phyloP scores from a whole-genome alignment of 2,329 filamentous ascomycete genomes.

The Cladosporium sp. region DNA sequence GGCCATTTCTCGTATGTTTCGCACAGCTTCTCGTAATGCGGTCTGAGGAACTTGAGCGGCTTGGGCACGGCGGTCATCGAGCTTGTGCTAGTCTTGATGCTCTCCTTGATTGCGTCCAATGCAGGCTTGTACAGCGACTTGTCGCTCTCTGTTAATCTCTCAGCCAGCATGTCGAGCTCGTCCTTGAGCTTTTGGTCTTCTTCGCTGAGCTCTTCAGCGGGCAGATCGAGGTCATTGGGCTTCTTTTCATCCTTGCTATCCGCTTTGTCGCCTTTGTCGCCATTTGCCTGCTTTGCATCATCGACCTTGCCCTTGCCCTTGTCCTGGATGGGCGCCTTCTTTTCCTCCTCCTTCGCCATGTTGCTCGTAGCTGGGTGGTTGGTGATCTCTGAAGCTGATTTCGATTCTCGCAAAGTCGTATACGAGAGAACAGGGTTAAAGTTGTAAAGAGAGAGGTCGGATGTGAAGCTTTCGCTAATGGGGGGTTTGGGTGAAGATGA shows the following conservation, averaged over 20 bases:
- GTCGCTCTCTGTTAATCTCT: conserved; percentile 87
- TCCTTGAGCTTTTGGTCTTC: conserved; percentile 98
- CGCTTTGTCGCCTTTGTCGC: conserved; percentile 48
- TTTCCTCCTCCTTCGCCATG: conserved; percentile 90
- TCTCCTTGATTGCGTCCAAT: conserved; percentile 93
- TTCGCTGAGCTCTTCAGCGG: conserved; percentile 86
- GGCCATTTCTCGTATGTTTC: conserved; percentile 89
- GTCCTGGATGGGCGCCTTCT: conserved; percentile 65
- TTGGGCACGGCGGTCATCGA: conserved; percentile 99
- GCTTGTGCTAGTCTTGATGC: conserved; percentile 98
- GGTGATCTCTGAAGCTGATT: neutral
- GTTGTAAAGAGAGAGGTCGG: no score
- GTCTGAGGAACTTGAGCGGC: conserved; percentile 94
- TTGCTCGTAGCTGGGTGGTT: conserved; percentile 2
- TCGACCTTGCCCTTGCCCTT: conserved; percentile 93
- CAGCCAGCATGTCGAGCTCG: conserved; percentile 96
- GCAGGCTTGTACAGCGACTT: conserved; percentile 84
- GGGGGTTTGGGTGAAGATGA: neutral
- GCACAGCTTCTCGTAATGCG: conserved; percentile 87
- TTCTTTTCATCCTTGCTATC: conserved; percentile 63
- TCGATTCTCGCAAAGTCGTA: neutral
- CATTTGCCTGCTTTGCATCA: conserved; percentile 61
- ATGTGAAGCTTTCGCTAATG: no score
- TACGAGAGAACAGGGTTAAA: neutral
- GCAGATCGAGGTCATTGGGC: conserved; percentile 67